A percentile compares a stretch with the other conserved stretches of the same genome.
Conservation (phyloP, 2,329 filamentous ascomycete species). For the Tympanopsis confertula region DNA sequence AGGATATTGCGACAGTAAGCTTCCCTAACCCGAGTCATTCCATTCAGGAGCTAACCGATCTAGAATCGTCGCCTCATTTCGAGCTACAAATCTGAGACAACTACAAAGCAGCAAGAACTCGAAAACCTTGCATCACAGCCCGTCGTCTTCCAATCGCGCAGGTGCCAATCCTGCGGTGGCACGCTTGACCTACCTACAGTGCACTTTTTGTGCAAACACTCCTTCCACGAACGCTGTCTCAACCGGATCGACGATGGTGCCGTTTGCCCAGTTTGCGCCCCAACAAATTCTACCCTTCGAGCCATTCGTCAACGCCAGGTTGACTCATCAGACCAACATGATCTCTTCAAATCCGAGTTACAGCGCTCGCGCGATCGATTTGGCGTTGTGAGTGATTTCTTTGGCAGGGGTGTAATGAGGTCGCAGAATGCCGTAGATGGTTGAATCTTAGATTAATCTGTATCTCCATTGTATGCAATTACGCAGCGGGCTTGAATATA, state of each 20-base stretch:
- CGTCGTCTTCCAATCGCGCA: constrained; percentile 77
- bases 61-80: constrained; percentile 69
- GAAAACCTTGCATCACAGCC: constrained; percentile 68
- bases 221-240: constrained; percentile 85
- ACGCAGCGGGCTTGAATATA: no score
- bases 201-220: constrained; percentile 94
- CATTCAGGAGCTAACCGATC: constrained; percentile 75
- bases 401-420: neutral
- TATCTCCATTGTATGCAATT: no score
- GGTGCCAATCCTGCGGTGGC: constrained; percentile 72
- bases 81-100: constrained; percentile 75
- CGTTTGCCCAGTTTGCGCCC: constrained; percentile 4
- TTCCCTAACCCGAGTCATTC: constrained; percentile 74
- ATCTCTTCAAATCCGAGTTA: neutral
- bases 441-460: no score
- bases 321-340: neutral
- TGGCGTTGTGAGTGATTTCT: constrained; percentile 1
- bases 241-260: constrained; percentile 34
- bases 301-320: constrained; percentile 5
- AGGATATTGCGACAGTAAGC: neutral
- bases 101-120: constrained; percentile 68
- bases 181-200: constrained; percentile 78
- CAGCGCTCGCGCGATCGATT: neutral
- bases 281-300: constrained; percentile 11
- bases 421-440: neutral